phyloP scores from a whole-genome alignment of 2,329 filamentous ascomycete species.

The Fonsecaea pugnacius region DNA sequence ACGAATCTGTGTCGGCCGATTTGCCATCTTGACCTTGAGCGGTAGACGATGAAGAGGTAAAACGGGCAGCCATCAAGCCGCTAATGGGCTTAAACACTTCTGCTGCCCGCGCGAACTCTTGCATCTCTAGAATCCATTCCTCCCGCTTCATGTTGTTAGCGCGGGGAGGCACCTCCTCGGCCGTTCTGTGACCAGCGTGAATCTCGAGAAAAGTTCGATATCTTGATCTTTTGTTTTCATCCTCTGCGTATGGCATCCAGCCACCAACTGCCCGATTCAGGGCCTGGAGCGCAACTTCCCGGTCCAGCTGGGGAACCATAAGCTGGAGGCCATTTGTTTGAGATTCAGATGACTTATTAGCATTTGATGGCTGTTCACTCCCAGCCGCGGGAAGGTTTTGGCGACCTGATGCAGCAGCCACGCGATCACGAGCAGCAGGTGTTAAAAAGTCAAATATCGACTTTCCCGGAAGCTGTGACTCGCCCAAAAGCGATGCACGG shows the following conservation, averaged over 20 bases:
- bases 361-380: constrained; percentile 71
- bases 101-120: constrained; percentile 74
- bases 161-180: constrained; percentile 62
- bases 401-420: constrained; percentile 76
- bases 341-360: constrained; percentile 66
- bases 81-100: constrained; percentile 89
- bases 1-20: constrained; percentile 27
- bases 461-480: constrained; percentile 80
- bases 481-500: constrained; percentile 79
- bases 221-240: constrained; percentile 75
- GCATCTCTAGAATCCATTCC: constrained; percentile 79
- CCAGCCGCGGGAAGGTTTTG: constrained; percentile 75
- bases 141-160: constrained; percentile 60
- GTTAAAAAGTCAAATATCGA: constrained; percentile 95
- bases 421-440: constrained; percentile 72
- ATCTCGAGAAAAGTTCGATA: constrained; percentile 83
- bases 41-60: constrained; percentile 70
- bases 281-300: constrained; percentile 69
- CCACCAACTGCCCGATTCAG: constrained; percentile 67
- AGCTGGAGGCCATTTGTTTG: constrained; percentile 54
- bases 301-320: constrained; percentile 63
- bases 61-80: constrained; percentile 89
- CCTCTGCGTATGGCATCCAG: constrained; percentile 82
- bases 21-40: constrained; percentile 39
- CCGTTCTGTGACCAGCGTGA: constrained; percentile 62